Evolutionary conservation across 2,329 filamentous ascomycete genomes (phyloP), one percentile per base, ranked within the genome.

Genomic region (Pseudogymnoascus verrucosus): DNA sequence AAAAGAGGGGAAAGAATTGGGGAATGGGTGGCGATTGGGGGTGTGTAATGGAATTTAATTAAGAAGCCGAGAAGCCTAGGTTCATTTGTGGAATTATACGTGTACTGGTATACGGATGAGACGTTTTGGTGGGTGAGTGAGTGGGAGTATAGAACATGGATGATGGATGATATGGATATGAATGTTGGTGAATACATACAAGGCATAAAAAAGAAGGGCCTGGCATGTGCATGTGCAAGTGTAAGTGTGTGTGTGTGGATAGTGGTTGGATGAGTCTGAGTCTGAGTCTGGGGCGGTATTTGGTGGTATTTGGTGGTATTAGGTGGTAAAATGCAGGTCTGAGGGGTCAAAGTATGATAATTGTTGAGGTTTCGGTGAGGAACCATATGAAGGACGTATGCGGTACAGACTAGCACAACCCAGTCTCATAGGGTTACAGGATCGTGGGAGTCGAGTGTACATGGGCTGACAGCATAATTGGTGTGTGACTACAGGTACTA

Each of bases 331-430:
- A 31, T 31, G 28, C 21, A 21, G 21, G 21, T 21, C 21, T 21
- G 21, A 21, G 21, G 21, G 21, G 21, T 21, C 21, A 21, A 21
- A 21, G 21, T 21, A 34, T 36, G 28, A 57, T 57, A 57, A 57
- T 57, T 57, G 51, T 57, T 57, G 51, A 57, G 51, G 51, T 57
- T 57, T 57, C 51, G 51, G 51, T 57, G 51, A 57, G 51, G 11
- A 57, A 19, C 7, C 28, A 5, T 10, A 11, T 7, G 3, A 6
- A 36, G 16, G 51, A 34, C 51, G 51, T 34, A 36, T 57, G 28
- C 28, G 16, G 51, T 54, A 54, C 47, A 5, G n/a, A 5, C 23
- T 7, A 28, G 26, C 26, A 28, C 14, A 54, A 11, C 5, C 26
- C n/a, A 19, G 23, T 31, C 26, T n/a, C 47, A 19, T 31, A 57